A percentile compares a stretch with the other conserved stretches of the same genome.
phyloP scores from a whole-genome alignment of 2,329 filamentous ascomycete genomes.

The Penicillium freii region DNA sequence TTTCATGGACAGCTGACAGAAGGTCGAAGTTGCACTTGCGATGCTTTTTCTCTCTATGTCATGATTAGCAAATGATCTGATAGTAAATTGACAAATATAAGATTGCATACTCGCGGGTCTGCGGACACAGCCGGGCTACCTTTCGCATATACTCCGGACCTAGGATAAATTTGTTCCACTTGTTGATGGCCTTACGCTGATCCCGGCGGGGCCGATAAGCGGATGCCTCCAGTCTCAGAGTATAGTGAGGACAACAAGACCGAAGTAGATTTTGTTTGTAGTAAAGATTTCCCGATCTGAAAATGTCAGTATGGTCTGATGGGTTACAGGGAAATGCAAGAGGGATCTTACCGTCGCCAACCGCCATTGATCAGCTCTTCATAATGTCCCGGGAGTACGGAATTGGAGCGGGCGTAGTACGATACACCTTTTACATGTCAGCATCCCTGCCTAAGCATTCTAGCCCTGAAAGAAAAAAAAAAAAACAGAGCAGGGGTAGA shows the following conservation, averaged over 20 bases:
- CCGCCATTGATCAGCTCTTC: constrained; percentile 49
- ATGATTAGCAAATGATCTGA: constrained; percentile 9
- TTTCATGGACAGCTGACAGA: constrained; percentile 41
- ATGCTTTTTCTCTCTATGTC: constrained; percentile 43
- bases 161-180: constrained; percentile 49
- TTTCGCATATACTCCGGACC: constrained; percentile 49
- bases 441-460: neutral
- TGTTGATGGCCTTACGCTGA: constrained; percentile 49
- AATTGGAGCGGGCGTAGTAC: constrained; percentile 48
- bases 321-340: neutral
- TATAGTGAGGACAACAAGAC: constrained; percentile 86
- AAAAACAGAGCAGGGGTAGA: too few species aligned
- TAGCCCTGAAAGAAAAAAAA: neutral
- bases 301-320: constrained; percentile 8
- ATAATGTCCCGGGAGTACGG: constrained; percentile 48
- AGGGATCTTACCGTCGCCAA: constrained; percentile 45
- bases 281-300: constrained; percentile 49
- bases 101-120: constrained; percentile 42
- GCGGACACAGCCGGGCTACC: constrained; percentile 47
- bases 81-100: neutral
- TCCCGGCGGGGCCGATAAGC: constrained; percentile 46
- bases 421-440: constrained; percentile 41
- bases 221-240: constrained; percentile 46
- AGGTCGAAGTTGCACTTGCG: constrained; percentile 47
- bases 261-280: constrained; percentile 60